A percentile compares a stretch with the other conserved stretches of the same genome.
Conservation (phyloP, 2,329 filamentous ascomycete species). For the Acrocalymma vagum region DNA sequence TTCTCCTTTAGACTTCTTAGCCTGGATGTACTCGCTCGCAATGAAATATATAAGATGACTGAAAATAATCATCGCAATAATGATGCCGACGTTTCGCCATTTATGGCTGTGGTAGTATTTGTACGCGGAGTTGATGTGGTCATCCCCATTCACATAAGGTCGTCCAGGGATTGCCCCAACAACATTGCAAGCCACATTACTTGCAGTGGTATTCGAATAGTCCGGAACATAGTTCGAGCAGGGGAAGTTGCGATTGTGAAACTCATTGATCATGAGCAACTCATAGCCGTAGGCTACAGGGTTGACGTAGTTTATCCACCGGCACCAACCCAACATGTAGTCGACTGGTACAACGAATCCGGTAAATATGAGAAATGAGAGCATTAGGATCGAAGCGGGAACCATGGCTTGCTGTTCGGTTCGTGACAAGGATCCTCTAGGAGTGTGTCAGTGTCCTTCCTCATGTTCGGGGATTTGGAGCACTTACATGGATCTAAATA, state of each 20-base stretch:
- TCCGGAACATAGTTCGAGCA: conserved; percentile 58
- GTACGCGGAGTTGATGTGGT: conserved; percentile 21
- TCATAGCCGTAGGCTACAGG: conserved; percentile 81
- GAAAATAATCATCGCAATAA: conserved; percentile 47
- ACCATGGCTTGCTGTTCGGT: conserved; percentile 1
- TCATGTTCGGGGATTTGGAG: too few species aligned
- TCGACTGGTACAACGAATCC: conserved; percentile 60
- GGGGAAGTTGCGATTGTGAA: conserved; percentile 22
- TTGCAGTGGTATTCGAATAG: conserved; percentile 25
- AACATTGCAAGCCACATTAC: conserved; percentile 35
- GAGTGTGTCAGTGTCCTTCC: conserved; percentile 1
- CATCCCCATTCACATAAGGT: conserved; percentile 38
- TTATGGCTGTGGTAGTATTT: conserved; percentile 16
- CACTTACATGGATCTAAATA: conserved; percentile 46
- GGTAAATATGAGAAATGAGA: conserved; percentile 62
- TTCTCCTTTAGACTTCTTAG: conserved; percentile 54
- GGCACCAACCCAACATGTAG: conserved; percentile 78
- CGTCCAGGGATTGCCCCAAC: conserved; percentile 34
- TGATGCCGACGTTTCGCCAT: conserved; percentile 47
- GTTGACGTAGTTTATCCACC: conserved; percentile 82
- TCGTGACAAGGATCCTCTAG: conserved; percentile 3
- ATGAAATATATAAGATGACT: conserved; percentile 42
- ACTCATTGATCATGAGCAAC: conserved; percentile 77
- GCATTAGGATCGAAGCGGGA: too few species aligned
- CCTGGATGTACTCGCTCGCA: conserved; percentile 48